Evolutionary conservation across 2,329 filamentous ascomycete species (phyloP).

Genomic region (Fusarium ambrosium): DNA sequence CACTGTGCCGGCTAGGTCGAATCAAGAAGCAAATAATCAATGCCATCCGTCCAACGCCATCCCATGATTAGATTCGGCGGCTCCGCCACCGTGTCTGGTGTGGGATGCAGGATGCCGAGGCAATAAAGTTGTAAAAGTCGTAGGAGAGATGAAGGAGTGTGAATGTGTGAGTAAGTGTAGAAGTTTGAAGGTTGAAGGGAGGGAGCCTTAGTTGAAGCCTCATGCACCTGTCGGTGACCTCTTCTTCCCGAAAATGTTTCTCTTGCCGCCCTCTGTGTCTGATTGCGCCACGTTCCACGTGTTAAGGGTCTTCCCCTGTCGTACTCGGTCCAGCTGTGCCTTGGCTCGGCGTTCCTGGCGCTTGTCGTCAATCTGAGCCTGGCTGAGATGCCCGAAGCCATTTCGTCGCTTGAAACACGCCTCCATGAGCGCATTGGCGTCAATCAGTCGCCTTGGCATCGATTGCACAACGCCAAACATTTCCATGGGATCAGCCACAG

Average conservation of each 20-base stretch:
- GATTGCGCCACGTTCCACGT: slow-evolving; percentile 50
- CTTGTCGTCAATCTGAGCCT: slow-evolving; percentile 83
- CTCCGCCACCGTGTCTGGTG: slow-evolving; percentile 27
- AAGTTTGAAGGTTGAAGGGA: background rate
- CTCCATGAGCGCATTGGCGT: slow-evolving; percentile 86
- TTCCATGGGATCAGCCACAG: slow-evolving; percentile 89
- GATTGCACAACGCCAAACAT: slow-evolving; percentile 95
- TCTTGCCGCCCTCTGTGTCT: slow-evolving; percentile 53
- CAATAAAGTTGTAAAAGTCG: slow-evolving; percentile 19
- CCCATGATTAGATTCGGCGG: slow-evolving; percentile 43
- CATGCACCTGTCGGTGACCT: slow-evolving; percentile 41
- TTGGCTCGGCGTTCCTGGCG: slow-evolving; percentile 76
- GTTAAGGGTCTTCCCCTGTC: slow-evolving; percentile 46
- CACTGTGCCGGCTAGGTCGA: slow-evolving; percentile 43
- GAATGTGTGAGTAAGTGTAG: slow-evolving; percentile 6
- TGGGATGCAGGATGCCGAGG: slow-evolving; percentile 32
- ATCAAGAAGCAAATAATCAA: slow-evolving; percentile 39
- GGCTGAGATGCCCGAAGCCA: slow-evolving; percentile 84
- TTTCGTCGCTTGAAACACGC: slow-evolving; percentile 85
- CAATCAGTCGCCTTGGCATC: slow-evolving; percentile 83
- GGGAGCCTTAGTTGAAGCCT: slow-evolving; percentile 2
- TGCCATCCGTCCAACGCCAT: slow-evolving; percentile 46
- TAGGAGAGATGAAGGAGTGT: slow-evolving; percentile 29
- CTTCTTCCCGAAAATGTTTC: slow-evolving; percentile 60
- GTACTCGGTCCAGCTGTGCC: slow-evolving; percentile 58